Conservation (phyloP, 2,329 filamentous ascomycete genomes). For the Ophiobolus disseminans region DNA sequence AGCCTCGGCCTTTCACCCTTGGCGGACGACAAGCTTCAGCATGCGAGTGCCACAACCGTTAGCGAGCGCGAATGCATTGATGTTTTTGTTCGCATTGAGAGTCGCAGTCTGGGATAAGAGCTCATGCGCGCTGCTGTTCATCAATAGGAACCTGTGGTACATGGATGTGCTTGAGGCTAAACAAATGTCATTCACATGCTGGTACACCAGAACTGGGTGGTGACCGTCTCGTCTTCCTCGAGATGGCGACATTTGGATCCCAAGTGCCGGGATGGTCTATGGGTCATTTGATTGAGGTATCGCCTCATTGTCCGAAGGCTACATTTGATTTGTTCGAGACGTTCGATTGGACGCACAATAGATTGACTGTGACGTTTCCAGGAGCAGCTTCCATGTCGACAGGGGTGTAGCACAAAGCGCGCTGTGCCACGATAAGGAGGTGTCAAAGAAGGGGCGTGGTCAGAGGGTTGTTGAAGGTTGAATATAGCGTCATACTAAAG, state of each 20-base stretch:
- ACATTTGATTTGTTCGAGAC: slow-evolving; percentile 1
- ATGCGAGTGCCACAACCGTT: slow-evolving; percentile 31
- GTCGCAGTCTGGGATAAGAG: not conserved
- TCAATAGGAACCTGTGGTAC: no score
- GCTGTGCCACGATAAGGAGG: slow-evolving; percentile 27
- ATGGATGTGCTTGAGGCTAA: no score
- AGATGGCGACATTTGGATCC: not conserved
- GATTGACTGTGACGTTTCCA: not conserved
- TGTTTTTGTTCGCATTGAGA: not conserved
- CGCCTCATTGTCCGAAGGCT: not conserved
- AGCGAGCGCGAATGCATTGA: slow-evolving; percentile 13
- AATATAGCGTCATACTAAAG: slow-evolving; percentile 3
- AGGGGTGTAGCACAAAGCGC: slow-evolving; percentile 1
- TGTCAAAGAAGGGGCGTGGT: slow-evolving; percentile 14
- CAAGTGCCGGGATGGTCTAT: slow-evolving; percentile 1
- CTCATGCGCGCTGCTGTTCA: not conserved
- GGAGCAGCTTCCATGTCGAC: not conserved
- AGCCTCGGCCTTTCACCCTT: slow-evolving; percentile 36
- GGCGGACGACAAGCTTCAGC: slow-evolving; percentile 29
- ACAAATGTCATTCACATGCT: no score
- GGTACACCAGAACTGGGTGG: no score
- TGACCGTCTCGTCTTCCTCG: not conserved
- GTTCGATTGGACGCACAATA: not conserved
- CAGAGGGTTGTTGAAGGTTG: not conserved
- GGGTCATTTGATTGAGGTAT: slow-evolving; percentile 1